Evolutionary conservation across 2,329 filamentous ascomycete species (phyloP).

Genomic region (Epichloe bromicola): DNA sequence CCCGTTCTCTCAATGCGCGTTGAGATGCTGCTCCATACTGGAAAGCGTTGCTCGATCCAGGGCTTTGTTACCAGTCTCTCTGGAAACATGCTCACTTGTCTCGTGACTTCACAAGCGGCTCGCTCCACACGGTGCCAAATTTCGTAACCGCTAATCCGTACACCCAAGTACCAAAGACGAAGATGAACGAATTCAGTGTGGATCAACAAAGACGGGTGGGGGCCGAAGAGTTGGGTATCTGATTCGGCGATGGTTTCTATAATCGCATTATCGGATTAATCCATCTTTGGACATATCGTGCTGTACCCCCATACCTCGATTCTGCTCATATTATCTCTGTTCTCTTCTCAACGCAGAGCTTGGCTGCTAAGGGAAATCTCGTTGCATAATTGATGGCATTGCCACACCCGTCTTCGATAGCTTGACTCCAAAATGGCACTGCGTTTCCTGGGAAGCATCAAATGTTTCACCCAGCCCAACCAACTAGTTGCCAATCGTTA

Average conservation of each 20-base stretch:
- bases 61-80: neutral
- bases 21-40: neutral
- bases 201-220: neutral
- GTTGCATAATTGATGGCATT: too few species aligned
- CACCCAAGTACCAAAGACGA: neutral
- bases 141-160: conserved; percentile 9
- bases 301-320: too few species aligned
- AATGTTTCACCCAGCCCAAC: too few species aligned
- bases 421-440: too few species aligned
- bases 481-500: too few species aligned
- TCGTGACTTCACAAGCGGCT: conserved; percentile 2
- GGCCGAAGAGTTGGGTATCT: neutral
- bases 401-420: too few species aligned
- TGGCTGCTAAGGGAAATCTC: neutral
- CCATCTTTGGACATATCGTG: neutral
- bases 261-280: neutral
- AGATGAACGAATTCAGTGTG: too few species aligned
- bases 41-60: neutral
- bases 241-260: neutral
- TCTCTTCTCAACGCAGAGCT: neutral
- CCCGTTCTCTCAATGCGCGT: neutral
- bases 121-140: conserved; percentile 23
- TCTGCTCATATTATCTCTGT: neutral
- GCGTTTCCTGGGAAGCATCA: too few species aligned
- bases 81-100: neutral